phyloP scores from a whole-genome alignment of 192 early-diverging fungal species.

The Linnemannia zychae region DNA sequence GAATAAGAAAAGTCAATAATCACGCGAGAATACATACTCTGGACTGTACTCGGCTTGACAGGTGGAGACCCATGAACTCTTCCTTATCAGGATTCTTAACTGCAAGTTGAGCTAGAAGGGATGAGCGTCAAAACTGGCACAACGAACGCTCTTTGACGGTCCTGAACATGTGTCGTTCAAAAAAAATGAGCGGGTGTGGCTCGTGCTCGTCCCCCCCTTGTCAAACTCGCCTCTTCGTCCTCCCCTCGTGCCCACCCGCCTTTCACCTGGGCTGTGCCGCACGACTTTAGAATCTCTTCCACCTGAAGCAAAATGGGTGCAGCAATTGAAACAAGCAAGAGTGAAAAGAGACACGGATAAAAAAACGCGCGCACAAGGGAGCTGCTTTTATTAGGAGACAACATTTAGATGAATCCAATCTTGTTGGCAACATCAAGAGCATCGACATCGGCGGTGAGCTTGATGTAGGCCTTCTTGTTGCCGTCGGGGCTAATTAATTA shows the following conservation, averaged over 20 bases:
- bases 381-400: slow-evolving; percentile 36
- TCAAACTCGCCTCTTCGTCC: background rate
- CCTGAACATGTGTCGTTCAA: background rate
- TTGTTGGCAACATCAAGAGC: slow-evolving; percentile 98
- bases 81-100: background rate
- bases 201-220: background rate
- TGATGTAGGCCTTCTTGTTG: slow-evolving; percentile 99
- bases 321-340: background rate
- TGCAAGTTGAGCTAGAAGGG: background rate
- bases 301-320: background rate
- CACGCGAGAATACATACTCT: slow-evolving; percentile 9
- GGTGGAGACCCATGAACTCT: background rate
- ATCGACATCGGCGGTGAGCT: slow-evolving; percentile 95
- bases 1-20: background rate
- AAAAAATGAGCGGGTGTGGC: background rate
- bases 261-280: background rate
- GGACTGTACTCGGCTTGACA: too few species aligned
- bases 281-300: background rate
- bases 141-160: background rate
- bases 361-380: background rate
- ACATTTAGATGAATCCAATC: slow-evolving; percentile 70
- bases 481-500: slow-evolving; percentile 83
- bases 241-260: background rate
- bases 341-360: background rate
- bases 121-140: background rate